A percentile compares a stretch with the other conserved stretches of the same genome.
These are phyloP conservation scores for Phytophthora lateralis DNA, from an alignment of 352 stramenopile genomes.

Conservation along the genomic window DNA sequence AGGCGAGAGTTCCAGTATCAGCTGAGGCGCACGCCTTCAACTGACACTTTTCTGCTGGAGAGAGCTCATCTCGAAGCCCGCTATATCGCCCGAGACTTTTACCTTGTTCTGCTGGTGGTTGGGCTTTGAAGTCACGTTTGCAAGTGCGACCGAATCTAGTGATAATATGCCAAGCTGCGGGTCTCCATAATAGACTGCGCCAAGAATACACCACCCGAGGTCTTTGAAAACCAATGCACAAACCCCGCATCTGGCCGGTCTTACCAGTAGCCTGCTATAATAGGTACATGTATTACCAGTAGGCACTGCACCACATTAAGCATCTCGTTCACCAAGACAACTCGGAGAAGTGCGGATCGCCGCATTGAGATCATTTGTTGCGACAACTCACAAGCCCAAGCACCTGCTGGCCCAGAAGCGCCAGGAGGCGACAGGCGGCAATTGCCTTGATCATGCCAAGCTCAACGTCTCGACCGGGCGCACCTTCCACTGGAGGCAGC, in stretches of 20 bases:
- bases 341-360: neutral
- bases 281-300: too few species aligned
- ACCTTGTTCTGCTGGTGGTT: neutral
- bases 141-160: neutral
- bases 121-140: neutral
- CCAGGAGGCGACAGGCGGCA: neutral
- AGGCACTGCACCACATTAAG: too few species aligned
- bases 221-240: neutral
- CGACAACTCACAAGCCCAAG: neutral
- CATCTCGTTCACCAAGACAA: too few species aligned
- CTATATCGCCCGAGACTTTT: neutral
- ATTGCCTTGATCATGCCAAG: neutral
- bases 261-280: too few species aligned
- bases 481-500: neutral
- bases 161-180: neutral
- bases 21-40: neutral
- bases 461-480: neutral
- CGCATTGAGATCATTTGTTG: neutral
- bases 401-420: neutral
- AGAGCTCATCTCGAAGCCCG: neutral
- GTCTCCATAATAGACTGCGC: neutral
- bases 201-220: neutral
- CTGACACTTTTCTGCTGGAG: conserved; percentile 2
- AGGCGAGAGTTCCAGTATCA: conserved; percentile 10
- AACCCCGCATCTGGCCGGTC: neutral